Conservation (phyloP, 305 asterid species). For the Fraxinus ornus region DNA sequence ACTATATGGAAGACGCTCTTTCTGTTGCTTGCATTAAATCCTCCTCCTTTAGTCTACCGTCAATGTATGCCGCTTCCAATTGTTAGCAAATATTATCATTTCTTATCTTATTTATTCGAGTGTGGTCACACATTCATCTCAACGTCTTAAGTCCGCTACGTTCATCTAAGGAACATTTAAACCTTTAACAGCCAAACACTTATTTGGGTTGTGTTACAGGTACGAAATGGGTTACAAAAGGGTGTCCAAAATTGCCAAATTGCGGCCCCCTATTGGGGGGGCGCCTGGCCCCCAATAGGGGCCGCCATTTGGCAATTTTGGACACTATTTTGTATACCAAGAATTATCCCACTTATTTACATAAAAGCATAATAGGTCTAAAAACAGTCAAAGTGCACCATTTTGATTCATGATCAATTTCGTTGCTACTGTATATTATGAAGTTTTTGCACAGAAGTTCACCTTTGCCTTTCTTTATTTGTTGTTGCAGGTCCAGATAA, state of each 20-base stretch:
- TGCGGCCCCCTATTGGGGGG: too few species aligned
- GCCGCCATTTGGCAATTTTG: too few species aligned
- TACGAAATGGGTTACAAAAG: too few species aligned
- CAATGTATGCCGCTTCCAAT: neutral
- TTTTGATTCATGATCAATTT: neutral
- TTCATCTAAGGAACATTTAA: neutral
- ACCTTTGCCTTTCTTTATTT: conserved; percentile 8
- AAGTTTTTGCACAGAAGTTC: neutral
- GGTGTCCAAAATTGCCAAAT: too few species aligned
- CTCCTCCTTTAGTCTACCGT: neutral
- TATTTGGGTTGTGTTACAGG: too few species aligned
- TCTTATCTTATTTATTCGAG: neutral
- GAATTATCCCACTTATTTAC: too few species aligned
- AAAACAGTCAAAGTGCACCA: neutral
- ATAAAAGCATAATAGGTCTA: neutral
- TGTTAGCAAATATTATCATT: neutral
- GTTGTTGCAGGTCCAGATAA: conserved; percentile 61
- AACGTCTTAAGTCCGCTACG: neutral
- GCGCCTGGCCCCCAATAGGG: too few species aligned
- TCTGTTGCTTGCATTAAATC: neutral
- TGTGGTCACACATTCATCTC: neutral
- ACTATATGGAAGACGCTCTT: neutral
- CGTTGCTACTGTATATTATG: neutral
- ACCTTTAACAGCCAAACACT: neutral
- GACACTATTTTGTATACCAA: too few species aligned